Base-by-base conservation (phyloP, 345 rosid genomes). In the Mercurialis annua region DNA sequence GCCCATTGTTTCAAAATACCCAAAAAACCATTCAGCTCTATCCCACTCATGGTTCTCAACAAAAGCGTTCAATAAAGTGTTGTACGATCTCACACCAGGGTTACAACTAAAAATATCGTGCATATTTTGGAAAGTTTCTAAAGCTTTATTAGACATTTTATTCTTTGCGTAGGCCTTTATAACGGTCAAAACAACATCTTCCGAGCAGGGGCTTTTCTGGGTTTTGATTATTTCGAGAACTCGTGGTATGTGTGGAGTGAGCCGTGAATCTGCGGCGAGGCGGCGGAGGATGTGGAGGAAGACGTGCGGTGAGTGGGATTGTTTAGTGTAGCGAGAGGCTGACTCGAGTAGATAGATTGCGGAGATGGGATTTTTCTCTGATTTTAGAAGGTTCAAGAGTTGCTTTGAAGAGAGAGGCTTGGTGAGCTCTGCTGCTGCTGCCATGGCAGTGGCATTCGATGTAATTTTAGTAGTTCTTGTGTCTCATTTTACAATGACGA, bases 251-350 rank as follows among this genome's bases (percentile, higher is more conserved):
- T 86, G 90, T 4, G 23, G 30, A 38, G 79, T 82, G 73, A 82
- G 81, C 33, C 75, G 63, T 44, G 83, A 67, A 52, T 73, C 83
- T 58, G 81, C 60, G 63, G 81, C 60, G 65, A 94, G 87, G 15
- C 88, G 87, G 64, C 92, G 91, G 73, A 89, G 92, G 71, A 94
- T 80, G 77, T 84, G 88, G 79, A 82, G 97, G 84, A 81, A 85
- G 21, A 91, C 84, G 74, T 58, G 62, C 24, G 83, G 51, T 11
- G 97, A 91, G 80, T 81, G 92, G 31, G 75, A 55, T 74, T 76
- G 83, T 53, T 80, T 73, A 29, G 87, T 88, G n/a, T 75, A 80
- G 59, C 66, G 81, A 68, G 69, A 76, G 24, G 96, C 92, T 6
- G 86, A 81, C 71, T 90, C 88, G 81, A 88, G 83, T 20, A 88